Conservation (phyloP, 2,329 filamentous ascomycete species). For the Trichoderma sp. region DNA sequence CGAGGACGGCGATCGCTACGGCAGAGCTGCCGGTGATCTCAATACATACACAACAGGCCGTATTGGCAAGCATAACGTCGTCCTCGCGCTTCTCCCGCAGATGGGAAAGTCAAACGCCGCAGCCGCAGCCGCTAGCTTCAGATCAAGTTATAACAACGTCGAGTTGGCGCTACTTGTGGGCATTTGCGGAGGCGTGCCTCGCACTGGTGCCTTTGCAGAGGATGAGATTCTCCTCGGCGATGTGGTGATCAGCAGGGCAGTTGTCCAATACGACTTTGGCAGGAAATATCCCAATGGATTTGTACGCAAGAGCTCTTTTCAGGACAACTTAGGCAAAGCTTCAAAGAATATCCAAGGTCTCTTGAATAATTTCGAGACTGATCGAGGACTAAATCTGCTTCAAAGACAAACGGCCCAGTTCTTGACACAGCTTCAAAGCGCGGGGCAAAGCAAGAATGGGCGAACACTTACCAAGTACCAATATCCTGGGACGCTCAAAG, state of each 20-base stretch:
- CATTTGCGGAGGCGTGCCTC: constrained; percentile 39
- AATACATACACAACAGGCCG: constrained; percentile 27
- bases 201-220: not conserved
- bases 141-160: constrained; percentile 34
- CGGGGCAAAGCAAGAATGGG: constrained; percentile 11
- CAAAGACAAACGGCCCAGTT: constrained; percentile 17
- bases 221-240: constrained; percentile 32
- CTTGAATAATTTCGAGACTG: constrained; percentile 27
- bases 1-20: constrained; percentile 13
- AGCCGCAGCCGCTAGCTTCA: constrained; percentile 28
- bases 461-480: constrained; percentile 20
- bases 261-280: constrained; percentile 34
- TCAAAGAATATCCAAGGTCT: constrained; percentile 30
- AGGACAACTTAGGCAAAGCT: constrained; percentile 29
- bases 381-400: constrained; percentile 2
- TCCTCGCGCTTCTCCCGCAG: constrained; percentile 27
- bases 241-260: constrained; percentile 31
- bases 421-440: constrained; percentile 17
- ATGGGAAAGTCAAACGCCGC: constrained; percentile 34
- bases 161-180: constrained; percentile 38
- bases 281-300: constrained; percentile 28
- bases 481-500: constrained; percentile 30
- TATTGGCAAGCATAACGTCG: constrained; percentile 28
- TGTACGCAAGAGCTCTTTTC: constrained; percentile 26
- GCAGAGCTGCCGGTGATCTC: constrained; percentile 19